Evolutionary conservation across 345 rosid genomes (phyloP).

Genomic region (Clarkia xantiana): DNA sequence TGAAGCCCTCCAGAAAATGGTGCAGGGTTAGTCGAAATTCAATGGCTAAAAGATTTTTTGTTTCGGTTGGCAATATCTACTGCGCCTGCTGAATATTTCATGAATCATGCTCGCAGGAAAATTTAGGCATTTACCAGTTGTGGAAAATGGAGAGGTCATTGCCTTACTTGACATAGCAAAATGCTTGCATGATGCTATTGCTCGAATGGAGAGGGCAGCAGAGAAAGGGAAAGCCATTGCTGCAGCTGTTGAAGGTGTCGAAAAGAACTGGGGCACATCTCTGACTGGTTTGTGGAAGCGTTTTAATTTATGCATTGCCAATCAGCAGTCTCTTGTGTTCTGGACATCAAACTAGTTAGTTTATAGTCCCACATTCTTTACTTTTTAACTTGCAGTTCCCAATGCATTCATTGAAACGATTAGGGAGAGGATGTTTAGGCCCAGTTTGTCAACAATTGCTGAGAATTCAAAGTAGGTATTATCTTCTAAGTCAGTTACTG

Average conservation of each 20-base stretch:
- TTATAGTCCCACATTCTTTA: neutral
- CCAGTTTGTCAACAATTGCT: slow-evolving; percentile 67
- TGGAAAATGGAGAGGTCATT: slow-evolving; percentile 98
- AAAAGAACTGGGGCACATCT: slow-evolving; percentile 80
- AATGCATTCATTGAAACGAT: slow-evolving; percentile 78
- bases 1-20: slow-evolving; percentile 99
- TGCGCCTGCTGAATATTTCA: too few species aligned
- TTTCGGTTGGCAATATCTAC: neutral
- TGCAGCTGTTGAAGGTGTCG: slow-evolving; percentile 99
- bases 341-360: neutral
- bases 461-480: slow-evolving; percentile 99
- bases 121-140: slow-evolving; percentile 97
- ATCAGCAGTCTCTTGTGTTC: too few species aligned
- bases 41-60: neutral
- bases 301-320: neutral
- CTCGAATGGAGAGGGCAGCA: slow-evolving; percentile 98
- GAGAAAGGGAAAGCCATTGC: slow-evolving; percentile 99
- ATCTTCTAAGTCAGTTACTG: slow-evolving; percentile 14
- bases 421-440: slow-evolving; percentile 84
- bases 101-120: slow-evolving; percentile 37
- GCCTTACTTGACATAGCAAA: slow-evolving; percentile 94
- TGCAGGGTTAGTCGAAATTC: slow-evolving; percentile 48
- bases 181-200: slow-evolving; percentile 95
- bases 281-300: slow-evolving; percentile 50
- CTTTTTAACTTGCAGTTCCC: slow-evolving; percentile 33